A percentile compares a stretch with the other conserved stretches of the same genome.
Conservation (phyloP, 805 yeast species). For the Lipomyces kockii region DNA sequence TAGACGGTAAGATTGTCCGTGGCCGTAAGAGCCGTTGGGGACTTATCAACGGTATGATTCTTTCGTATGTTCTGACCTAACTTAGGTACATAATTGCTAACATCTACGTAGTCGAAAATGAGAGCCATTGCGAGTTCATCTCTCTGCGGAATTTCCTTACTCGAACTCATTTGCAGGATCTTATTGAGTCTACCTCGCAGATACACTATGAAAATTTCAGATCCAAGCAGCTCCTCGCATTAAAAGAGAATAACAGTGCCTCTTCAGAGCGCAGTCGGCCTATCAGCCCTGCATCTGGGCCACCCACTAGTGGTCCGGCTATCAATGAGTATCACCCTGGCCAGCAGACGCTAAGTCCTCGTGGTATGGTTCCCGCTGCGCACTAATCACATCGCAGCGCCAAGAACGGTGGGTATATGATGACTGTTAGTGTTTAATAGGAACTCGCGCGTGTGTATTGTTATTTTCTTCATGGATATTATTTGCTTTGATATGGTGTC, state of each 20-base stretch:
- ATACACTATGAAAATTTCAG: conserved; percentile 92
- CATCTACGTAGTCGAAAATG: conserved; percentile 69
- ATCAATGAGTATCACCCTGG: conserved; percentile 5
- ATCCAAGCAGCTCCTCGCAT: conserved; percentile 88
- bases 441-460: background rate
- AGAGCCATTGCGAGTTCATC: conserved; percentile 92
- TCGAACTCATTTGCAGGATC: conserved; percentile 92
- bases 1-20: conserved; percentile 78
- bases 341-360: conserved; percentile 15
- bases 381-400: background rate
- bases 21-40: conserved; percentile 97
- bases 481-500: background rate
- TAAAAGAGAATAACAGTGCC: conserved; percentile 73
- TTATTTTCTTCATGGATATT: background rate
- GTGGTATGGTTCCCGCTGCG: conserved; percentile 9
- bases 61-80: background rate
- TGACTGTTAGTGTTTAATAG: background rate
- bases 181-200: conserved; percentile 87
- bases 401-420: background rate
- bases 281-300: conserved; percentile 22
- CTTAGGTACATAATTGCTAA: background rate
- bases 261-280: conserved; percentile 37
- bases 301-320: conserved; percentile 1
- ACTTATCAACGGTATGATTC: conserved; percentile 58
- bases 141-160: conserved; percentile 92